Evolutionary conservation across 257 asterid species (phyloP).

Genomic region (Cynanchum wilfordii): DNA sequence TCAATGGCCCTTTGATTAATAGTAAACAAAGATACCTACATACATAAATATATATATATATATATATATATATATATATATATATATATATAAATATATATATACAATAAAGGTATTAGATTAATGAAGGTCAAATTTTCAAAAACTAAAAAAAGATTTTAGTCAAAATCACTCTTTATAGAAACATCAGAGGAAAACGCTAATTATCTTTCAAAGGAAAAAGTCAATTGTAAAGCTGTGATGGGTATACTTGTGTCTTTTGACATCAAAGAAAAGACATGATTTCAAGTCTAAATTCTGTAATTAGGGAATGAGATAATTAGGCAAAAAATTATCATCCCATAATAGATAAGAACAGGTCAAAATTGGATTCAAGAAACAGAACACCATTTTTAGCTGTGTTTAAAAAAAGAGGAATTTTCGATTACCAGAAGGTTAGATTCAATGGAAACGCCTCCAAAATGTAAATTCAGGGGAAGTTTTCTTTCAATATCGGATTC

Average conservation of each 20-base stretch:
- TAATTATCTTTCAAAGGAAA: no score
- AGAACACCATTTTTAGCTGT: background rate
- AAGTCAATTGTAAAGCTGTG: conserved; percentile 6
- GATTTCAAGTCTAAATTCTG: background rate
- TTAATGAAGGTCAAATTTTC: background rate
- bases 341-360: background rate
- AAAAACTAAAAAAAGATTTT: background rate
- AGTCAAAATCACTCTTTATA: conserved; percentile 4
- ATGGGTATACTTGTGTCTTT: background rate
- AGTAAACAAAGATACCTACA: background rate
- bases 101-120: background rate
- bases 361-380: background rate
- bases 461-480: conserved; percentile 42
- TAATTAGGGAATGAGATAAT: background rate
- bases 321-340: background rate
- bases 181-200: background rate
- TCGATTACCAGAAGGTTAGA: conserved; percentile 54
- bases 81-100: background rate
- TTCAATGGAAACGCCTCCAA: conserved; percentile 32
- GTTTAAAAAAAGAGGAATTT: background rate
- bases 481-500: conserved; percentile 33
- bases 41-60: background rate
- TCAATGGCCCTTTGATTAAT: background rate
- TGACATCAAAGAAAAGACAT: background rate
- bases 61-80: background rate